Conservation (phyloP, 208 protist species). For the Phytomonas sp. region DNA sequence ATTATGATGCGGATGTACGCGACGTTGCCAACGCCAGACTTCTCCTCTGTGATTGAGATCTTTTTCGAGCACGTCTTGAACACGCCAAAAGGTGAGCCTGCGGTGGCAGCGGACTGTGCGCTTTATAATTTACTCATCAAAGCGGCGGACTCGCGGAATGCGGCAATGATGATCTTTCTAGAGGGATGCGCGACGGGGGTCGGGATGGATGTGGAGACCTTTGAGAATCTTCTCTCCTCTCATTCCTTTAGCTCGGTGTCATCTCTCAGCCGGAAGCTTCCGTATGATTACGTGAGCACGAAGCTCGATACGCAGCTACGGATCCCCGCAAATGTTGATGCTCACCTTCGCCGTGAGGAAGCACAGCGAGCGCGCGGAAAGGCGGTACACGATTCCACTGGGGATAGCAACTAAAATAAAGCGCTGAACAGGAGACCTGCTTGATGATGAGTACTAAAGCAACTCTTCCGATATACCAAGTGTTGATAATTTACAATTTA, state of each 20-base stretch:
- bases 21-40: conserved; percentile 59
- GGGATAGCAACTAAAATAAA: too few species aligned
- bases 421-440: too few species aligned
- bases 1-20: conserved; percentile 88
- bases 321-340: conserved; percentile 70
- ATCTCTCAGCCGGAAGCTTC: conserved; percentile 58
- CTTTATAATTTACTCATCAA: conserved; percentile 70
- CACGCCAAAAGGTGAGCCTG: conserved; percentile 35
- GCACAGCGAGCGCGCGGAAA: conserved; percentile 61
- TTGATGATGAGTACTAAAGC: too few species aligned
- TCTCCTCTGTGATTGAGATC: conserved; percentile 41
- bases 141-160: conserved; percentile 65
- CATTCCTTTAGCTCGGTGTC: conserved; percentile 36
- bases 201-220: conserved; percentile 42
- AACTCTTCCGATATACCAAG: too few species aligned
- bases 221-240: conserved; percentile 47
- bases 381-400: conserved; percentile 65
- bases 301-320: conserved; percentile 61
- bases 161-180: conserved; percentile 81
- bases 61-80: conserved; percentile 69
- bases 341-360: conserved; percentile 77
- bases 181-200: conserved; percentile 71
- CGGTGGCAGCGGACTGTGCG: conserved; percentile 26
- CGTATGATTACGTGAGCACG: conserved; percentile 66
- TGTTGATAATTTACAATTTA: too few species aligned